Base-by-base conservation (phyloP, 1,139 yeast genomes). In the Nadsonia starkeyi-henricii region DNA sequence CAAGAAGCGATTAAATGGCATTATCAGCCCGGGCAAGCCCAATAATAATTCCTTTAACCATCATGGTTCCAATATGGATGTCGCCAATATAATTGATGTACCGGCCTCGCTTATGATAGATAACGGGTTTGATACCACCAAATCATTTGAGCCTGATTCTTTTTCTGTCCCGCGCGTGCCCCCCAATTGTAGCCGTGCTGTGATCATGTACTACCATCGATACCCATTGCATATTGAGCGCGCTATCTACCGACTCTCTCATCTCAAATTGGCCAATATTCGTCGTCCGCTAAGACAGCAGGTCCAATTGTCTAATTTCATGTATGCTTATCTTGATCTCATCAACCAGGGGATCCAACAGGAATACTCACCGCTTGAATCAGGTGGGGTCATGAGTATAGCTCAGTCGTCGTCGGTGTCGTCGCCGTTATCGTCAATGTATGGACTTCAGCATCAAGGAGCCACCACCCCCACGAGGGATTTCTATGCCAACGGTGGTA, bases 201-300 rank as follows among this genome's bases (percentile, higher is more conserved):
- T 58, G 51, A 58, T 63, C 44, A 65, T 65, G 69, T 57, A 62
- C 63, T 58, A 64, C 52, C 68, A 65, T 60, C 71, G 98, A 54
- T 84, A 85, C 63, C 96, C 97, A 0, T 80, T 91, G 45, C 96
- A 89, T 63, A 94, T 89, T 44, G 98, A 91, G 64, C 74, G 98
- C 44, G 97, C 97, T 1, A 85, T 91, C 49, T 91, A 91, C 63
- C 71, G 98, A 51, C 71, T 91, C 52, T 84, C 95, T 44, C 98
- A 91, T 65, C 69, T 91, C 62, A 91, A 91, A 63, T 71, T 91
- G 55, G 96, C 97, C 42, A 93, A 91, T 62, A 93, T 97, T 1
- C 84, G 86, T 61, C 70, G 97, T 51, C 93, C 94, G 20, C 69
- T 91, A 52, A 74, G 89, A 41, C 96, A 91, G 61, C 98, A 91